Percentiles rank a stretch among this genome's conserved stretches.
These are phyloP conservation scores for Aspergillus sergii DNA, from an alignment of 2,329 filamentous ascomycete genomes.

Conservation along the genomic window DNA sequence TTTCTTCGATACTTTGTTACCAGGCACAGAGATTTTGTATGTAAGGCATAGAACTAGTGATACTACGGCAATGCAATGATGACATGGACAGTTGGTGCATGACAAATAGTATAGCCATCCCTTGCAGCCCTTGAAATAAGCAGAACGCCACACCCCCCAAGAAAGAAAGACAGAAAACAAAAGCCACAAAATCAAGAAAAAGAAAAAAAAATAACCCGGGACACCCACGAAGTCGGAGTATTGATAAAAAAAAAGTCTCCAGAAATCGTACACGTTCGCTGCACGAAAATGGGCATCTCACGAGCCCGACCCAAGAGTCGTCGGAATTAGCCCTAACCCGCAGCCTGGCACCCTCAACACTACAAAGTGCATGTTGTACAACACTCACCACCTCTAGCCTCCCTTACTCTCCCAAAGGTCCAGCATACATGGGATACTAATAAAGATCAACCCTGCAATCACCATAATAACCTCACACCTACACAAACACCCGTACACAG, in stretches of 20 bases:
- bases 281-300: background rate
- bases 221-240: constrained; percentile 1
- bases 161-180: background rate
- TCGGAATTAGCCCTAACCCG: background rate
- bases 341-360: background rate
- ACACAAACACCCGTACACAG: background rate
- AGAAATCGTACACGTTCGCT: background rate
- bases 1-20: background rate
- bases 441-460: background rate
- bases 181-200: too few species aligned
- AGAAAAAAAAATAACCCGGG: background rate
- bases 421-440: background rate
- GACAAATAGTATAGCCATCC: background rate
- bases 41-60: constrained; percentile 4
- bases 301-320: background rate
- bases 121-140: background rate
- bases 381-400: background rate
- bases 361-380: too few species aligned
- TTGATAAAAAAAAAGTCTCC: background rate
- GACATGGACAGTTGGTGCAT: background rate
- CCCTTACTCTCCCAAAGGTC: background rate
- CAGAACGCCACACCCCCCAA: background rate
- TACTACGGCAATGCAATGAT: constrained; percentile 1
- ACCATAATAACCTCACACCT: background rate
- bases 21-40: background rate